phyloP scores from a whole-genome alignment of 225 moss, liverwort and hornwort species.

The Rhytidiadelphus loreus region DNA sequence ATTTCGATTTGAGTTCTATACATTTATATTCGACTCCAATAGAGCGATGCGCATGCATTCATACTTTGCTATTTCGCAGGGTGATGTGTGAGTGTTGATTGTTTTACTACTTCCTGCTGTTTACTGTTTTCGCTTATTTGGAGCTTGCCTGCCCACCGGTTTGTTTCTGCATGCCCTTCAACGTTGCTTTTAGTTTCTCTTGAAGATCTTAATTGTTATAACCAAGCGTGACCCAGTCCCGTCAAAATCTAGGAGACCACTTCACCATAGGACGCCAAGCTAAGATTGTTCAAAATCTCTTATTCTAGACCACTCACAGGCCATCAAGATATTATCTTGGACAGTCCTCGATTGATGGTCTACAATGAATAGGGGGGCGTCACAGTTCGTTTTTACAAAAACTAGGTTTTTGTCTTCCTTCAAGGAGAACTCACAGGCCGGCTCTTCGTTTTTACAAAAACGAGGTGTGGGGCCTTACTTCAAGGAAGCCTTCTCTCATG shows the following conservation, averaged over 20 bases:
- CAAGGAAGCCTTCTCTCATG: no score
- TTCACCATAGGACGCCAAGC: not conserved
- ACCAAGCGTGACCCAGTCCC: not conserved
- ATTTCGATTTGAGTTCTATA: constrained; percentile 42
- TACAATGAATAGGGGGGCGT: not conserved
- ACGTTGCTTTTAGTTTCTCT: not conserved
- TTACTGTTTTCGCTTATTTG: not conserved
- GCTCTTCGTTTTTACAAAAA: no score
- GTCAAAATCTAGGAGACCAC: not conserved
- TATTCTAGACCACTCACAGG: no score
- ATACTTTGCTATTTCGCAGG: constrained; percentile 1
- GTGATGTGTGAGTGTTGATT: not conserved
- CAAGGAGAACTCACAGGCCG: no score
- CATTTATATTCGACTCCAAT: constrained; percentile 53
- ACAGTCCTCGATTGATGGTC: not conserved
- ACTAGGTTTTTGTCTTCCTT: not conserved
- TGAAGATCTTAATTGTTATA: not conserved
- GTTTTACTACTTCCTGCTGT: not conserved
- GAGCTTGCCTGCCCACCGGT: not conserved
- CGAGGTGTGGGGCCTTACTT: no score
- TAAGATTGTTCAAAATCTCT: not conserved
- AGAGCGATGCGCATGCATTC: constrained; percentile 41
- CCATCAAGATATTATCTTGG: not conserved
- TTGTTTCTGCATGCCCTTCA: not conserved
- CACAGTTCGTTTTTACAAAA: not conserved